Conservation (phyloP, 1,284 basidiomycete species). For the Kalmanozyma brasiliensis region DNA sequence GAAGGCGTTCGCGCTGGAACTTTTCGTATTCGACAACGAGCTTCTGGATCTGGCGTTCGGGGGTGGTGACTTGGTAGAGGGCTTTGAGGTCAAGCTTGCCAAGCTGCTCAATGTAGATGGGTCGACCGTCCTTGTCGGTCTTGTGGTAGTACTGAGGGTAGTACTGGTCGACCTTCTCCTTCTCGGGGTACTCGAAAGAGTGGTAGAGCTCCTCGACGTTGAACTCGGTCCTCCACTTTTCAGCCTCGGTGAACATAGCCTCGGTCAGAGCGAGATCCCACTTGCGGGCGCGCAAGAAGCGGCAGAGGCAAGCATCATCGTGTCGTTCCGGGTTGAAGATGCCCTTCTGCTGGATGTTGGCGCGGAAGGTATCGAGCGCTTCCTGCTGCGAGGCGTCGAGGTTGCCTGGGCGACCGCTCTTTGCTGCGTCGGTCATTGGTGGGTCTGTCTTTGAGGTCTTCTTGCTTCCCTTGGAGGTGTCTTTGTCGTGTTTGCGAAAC, state of each 20-base stretch:
- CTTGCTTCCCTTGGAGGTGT: conserved; percentile 52
- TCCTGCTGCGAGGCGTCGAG: conserved; percentile 62
- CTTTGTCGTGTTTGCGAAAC: conserved; percentile 50
- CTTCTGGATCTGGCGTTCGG: conserved; percentile 87
- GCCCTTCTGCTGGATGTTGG: conserved; percentile 58
- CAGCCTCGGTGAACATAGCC: conserved; percentile 82
- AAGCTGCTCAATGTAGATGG: conserved; percentile 92
- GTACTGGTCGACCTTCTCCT: conserved; percentile 83
- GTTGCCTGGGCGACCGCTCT: conserved; percentile 60
- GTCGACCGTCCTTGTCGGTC: conserved; percentile 95
- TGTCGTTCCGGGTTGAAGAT: conserved; percentile 63
- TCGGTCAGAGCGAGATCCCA: conserved; percentile 87
- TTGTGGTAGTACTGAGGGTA: conserved; percentile 97
- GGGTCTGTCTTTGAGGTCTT: conserved; percentile 30
- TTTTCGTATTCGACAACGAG: conserved; percentile 95
- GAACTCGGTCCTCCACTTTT: conserved; percentile 91
- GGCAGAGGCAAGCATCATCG: conserved; percentile 66
- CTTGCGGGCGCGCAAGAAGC: conserved; percentile 89
- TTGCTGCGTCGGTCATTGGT: conserved; percentile 41
- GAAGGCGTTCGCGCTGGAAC: conserved; percentile 76
- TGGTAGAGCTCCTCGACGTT: conserved; percentile 86
- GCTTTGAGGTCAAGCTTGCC: conserved; percentile 88
- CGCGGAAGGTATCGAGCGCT: conserved; percentile 56
- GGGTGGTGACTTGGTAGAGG: conserved; percentile 75
- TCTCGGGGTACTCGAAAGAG: conserved; percentile 89